phyloP scores from a whole-genome alignment of 495 filamentous ascomycete species.

The Tirmania nivea region DNA sequence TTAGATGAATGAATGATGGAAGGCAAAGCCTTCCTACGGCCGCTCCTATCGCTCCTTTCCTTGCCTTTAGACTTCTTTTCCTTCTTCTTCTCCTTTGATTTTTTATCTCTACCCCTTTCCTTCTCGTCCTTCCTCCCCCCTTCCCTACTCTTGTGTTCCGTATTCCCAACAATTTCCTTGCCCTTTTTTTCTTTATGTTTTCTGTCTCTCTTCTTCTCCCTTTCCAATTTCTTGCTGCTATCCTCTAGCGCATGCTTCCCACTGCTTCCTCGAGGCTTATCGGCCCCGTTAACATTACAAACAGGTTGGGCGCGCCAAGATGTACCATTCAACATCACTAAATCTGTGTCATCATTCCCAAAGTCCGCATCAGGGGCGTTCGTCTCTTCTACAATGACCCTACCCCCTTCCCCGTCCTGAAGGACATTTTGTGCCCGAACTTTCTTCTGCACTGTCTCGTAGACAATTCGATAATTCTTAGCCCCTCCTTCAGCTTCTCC shows the following conservation, averaged over 20 bases:
- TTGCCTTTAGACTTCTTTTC: neutral
- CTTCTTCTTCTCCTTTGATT: constrained; percentile 1
- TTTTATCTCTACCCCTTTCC: constrained; percentile 7
- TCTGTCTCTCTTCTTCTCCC: neutral
- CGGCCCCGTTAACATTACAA: too few species aligned
- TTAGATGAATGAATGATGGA: too few species aligned
- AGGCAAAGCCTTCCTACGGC: too few species aligned
- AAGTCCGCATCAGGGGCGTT: neutral
- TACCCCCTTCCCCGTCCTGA: constrained; percentile 3
- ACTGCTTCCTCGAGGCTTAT: too few species aligned
- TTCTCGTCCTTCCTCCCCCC: neutral
- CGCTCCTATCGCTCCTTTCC: too few species aligned
- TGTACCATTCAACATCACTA: neutral
- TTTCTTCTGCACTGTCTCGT: constrained; percentile 20
- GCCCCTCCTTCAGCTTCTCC: constrained; percentile 6
- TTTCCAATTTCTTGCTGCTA: neutral
- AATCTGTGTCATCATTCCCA: neutral
- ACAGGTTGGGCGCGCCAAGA: too few species aligned
- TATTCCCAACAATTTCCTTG: neutral
- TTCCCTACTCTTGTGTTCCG: neutral
- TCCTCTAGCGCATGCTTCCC: neutral
- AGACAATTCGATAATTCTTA: constrained; percentile 17
- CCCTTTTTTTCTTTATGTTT: neutral
- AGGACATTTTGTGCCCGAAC: constrained; percentile 1
- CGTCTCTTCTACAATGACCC: neutral